Conservation (phyloP, 306 rosid species). For the Spatholobus suberectus region DNA sequence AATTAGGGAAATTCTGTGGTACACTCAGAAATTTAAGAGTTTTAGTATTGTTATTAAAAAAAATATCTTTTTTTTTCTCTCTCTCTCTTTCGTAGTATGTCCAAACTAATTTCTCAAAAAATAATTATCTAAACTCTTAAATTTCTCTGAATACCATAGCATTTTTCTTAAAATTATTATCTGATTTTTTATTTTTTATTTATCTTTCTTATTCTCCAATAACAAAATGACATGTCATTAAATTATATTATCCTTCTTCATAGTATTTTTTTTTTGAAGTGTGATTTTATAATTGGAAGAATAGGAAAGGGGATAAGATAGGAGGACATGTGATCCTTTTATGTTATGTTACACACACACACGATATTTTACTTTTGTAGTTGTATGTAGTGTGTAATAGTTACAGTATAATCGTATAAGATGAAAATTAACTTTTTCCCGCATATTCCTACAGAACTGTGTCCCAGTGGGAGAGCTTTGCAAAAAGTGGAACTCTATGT, state of each 20-base stretch:
- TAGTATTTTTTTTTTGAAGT: neutral
- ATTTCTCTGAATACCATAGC: too few relatives aligned
- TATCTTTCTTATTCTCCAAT: neutral
- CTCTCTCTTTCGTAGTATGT: neutral
- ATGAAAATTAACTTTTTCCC: slow-evolving; percentile 47
- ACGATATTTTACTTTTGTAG: neutral
- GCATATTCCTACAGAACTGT: slow-evolving; percentile 57
- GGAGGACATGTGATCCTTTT: neutral
- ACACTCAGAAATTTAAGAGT: neutral
- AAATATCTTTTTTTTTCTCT: neutral
- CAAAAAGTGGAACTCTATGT: slow-evolving; percentile 78
- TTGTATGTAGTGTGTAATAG: neutral
- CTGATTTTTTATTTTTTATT: neutral
- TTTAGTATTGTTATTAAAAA: neutral
- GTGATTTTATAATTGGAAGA: neutral
- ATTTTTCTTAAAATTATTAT: too few relatives aligned
- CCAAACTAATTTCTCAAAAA: too few relatives aligned
- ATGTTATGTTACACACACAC: neutral
- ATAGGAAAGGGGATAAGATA: neutral
- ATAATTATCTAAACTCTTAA: too few relatives aligned
- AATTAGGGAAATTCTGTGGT: neutral
- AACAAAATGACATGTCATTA: neutral
- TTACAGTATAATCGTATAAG: slow-evolving; percentile 18
- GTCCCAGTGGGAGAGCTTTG: slow-evolving; percentile 71
- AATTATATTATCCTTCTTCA: neutral